Evolutionary conservation across 805 yeast genomes (phyloP).

Genomic region (Myxozyma nipponensis): DNA sequence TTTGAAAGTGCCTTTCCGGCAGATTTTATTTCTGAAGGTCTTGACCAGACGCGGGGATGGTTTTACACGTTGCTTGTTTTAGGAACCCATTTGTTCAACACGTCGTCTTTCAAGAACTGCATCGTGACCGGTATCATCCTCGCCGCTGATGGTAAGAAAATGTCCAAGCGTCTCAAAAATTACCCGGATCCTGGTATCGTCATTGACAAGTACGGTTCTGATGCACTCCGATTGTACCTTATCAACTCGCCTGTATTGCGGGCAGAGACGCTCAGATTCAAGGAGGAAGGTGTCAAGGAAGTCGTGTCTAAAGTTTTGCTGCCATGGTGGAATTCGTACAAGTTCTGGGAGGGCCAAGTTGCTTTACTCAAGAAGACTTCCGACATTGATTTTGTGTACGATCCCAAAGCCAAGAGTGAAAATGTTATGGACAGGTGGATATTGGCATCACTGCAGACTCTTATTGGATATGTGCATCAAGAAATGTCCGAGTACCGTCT

Average conservation of each 20-base stretch:
- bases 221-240: constrained; percentile 90
- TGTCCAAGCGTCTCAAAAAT: constrained; percentile 97
- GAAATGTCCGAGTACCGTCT: constrained; percentile 90
- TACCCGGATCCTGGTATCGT: constrained; percentile 91
- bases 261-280: constrained; percentile 94
- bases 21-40: constrained; percentile 96
- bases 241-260: constrained; percentile 96
- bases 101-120: constrained; percentile 91
- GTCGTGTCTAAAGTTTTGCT: constrained; percentile 91
- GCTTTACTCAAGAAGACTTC: constrained; percentile 75
- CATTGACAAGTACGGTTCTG: constrained; percentile 90
- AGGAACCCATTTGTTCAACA: constrained; percentile 89
- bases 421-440: constrained; percentile 99
- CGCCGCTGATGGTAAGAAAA: constrained; percentile 97
- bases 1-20: constrained; percentile 86
- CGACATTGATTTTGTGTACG: constrained; percentile 66
- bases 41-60: constrained; percentile 99
- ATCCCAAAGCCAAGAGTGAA: constrained; percentile 56
- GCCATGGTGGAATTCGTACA: constrained; percentile 99
- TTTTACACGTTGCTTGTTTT: constrained; percentile 93
- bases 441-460: constrained; percentile 90
- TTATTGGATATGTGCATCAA: constrained; percentile 75
- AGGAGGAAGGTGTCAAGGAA: constrained; percentile 98
- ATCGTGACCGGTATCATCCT: constrained; percentile 94
- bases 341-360: constrained; percentile 93